phyloP scores from a whole-genome alignment of 768 basidiomycete species.

The Kwoniella dendrophila region DNA sequence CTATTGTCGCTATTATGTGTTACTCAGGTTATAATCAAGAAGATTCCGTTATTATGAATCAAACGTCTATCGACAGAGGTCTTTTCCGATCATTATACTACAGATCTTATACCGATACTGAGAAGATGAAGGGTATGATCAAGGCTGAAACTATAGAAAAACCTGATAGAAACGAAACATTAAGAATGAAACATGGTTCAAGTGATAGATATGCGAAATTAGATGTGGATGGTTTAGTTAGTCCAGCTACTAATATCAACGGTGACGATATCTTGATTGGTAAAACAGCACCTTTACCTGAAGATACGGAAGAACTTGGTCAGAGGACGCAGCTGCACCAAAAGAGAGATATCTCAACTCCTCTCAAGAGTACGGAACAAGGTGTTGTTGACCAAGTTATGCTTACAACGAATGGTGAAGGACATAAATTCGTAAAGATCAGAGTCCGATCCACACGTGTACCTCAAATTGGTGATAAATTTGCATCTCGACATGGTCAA shows the following conservation, averaged over 20 bases:
- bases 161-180: conserved; percentile 85
- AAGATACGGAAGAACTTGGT: conserved; percentile 92
- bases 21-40: conserved; percentile 99
- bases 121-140: conserved; percentile 92
- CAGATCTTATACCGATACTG: conserved; percentile 95
- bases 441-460: conserved; percentile 93
- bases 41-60: conserved; percentile 92
- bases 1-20: conserved; percentile 97
- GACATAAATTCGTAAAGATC: conserved; percentile 94
- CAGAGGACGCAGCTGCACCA: conserved; percentile 60
- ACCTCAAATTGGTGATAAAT: conserved; percentile 97
- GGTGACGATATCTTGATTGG: conserved; percentile 99
- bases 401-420: conserved; percentile 95
- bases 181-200: conserved; percentile 96
- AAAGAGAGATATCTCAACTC: conserved; percentile 72
- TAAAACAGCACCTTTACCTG: conserved; percentile 96
- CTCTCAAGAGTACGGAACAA: conserved; percentile 87
- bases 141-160: conserved; percentile 96
- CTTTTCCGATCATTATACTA: conserved; percentile 98
- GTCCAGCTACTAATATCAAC: conserved; percentile 87
- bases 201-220: conserved; percentile 80
- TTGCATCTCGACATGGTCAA: conserved; percentile 95
- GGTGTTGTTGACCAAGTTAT: conserved; percentile 97
- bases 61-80: conserved; percentile 94
- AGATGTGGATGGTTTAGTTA: conserved; percentile 93